Conservation (phyloP, 768 basidiomycete genomes). For the Rhodocollybia butyracea region DNA sequence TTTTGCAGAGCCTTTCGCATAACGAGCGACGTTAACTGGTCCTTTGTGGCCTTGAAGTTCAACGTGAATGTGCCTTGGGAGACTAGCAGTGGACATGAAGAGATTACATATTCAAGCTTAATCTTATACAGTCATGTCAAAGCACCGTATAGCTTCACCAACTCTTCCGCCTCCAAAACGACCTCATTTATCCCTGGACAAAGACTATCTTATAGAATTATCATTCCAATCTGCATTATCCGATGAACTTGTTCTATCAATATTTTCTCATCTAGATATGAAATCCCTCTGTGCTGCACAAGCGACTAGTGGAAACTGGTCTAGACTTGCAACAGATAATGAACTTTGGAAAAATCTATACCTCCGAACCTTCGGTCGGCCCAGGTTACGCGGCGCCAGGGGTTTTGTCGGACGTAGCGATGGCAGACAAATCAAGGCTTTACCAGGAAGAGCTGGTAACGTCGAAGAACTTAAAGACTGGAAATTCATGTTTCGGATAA, state of each 20-base stretch:
- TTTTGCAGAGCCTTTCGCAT: slow-evolving; percentile 83
- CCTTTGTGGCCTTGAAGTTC: slow-evolving; percentile 72
- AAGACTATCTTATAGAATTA: slow-evolving; percentile 16
- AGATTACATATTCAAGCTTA: slow-evolving; percentile 8
- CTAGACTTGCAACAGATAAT: slow-evolving; percentile 17
- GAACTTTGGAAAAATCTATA: slow-evolving; percentile 72
- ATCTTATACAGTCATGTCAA: slow-evolving; percentile 37
- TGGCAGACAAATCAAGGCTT: slow-evolving; percentile 53
- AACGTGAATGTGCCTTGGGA: slow-evolving; percentile 57
- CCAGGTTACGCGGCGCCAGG: slow-evolving; percentile 62
- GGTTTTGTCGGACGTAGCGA: slow-evolving; percentile 58
- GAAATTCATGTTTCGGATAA: slow-evolving; percentile 88
- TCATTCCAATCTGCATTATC: slow-evolving; percentile 62
- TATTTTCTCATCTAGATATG: slow-evolving; percentile 70
- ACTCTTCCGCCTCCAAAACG: slow-evolving; percentile 60
- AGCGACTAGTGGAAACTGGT: slow-evolving; percentile 61
- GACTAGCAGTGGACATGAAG: slow-evolving; percentile 54
- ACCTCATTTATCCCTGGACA: slow-evolving; percentile 27
- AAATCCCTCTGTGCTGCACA: slow-evolving; percentile 66
- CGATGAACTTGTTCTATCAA: slow-evolving; percentile 72
- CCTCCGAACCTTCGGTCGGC: slow-evolving; percentile 59
- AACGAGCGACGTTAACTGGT: slow-evolving; percentile 86
- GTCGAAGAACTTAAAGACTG: slow-evolving; percentile 52
- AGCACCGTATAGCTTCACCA: slow-evolving; percentile 46
- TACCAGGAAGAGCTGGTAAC: slow-evolving; percentile 54